These are phyloP conservation scores for Pyrenophora graminea DNA, from an alignment of 2,329 filamentous ascomycete genomes.

Conservation along the genomic window DNA sequence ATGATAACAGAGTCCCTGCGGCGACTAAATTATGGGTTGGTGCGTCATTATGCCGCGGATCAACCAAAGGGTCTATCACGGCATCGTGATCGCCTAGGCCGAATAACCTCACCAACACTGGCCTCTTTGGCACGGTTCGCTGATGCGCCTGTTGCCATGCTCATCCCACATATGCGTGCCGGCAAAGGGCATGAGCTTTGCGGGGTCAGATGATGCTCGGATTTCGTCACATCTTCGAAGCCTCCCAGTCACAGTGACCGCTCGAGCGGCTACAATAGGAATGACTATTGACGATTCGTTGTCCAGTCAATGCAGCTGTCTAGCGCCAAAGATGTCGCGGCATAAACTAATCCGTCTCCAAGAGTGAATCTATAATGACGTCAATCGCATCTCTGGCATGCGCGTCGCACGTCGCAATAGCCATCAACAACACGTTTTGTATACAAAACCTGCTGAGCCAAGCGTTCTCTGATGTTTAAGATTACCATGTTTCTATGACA, in stretches of 20 bases:
- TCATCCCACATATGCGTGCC: not conserved
- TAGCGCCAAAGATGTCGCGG: conserved; percentile 3
- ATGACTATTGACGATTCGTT: not conserved
- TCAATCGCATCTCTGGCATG: conserved; percentile 9
- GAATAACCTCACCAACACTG: conserved; percentile 1
- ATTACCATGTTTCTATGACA: not conserved
- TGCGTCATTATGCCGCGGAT: conserved; percentile 1
- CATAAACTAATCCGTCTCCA: not conserved
- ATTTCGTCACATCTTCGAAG: conserved; percentile 4
- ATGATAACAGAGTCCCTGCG: not conserved
- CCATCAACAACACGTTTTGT: not conserved
- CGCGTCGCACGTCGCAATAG: conserved; percentile 1
- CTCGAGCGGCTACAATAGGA: conserved; percentile 3
- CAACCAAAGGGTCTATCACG: conserved; percentile 9
- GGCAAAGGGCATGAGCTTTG: conserved; percentile 1
- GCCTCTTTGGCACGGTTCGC: not conserved
- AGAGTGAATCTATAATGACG: conserved; percentile 5
- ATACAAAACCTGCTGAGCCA: not conserved
- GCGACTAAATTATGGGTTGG: conserved; percentile 3
- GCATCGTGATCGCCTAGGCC: conserved; percentile 7
- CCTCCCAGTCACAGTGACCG: not conserved
- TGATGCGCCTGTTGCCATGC: not conserved
- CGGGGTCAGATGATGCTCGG: conserved; percentile 4
- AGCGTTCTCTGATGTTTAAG: conserved; percentile 5
- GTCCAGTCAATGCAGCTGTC: not conserved